Base-by-base conservation (phyloP, 1,284 basidiomycete genomes). In the Malassezia sp. region DNA sequence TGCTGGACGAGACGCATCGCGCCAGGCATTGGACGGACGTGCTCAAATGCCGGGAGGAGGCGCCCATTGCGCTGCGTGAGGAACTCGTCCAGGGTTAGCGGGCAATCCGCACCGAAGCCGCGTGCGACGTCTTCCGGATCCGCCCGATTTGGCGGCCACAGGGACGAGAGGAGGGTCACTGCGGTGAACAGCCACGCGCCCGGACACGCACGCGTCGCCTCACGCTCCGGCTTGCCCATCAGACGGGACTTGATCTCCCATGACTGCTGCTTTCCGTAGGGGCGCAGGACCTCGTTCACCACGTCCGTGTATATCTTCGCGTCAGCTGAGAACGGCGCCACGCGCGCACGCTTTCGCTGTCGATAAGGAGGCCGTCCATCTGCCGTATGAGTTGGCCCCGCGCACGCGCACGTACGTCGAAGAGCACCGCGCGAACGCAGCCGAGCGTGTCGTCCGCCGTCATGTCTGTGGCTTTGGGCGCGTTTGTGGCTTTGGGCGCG, bases 231-330 rank as follows among this genome's bases (percentile, higher is more conserved):
- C 39, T 61, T 62, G 26, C 69, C 69, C 69, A 71, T 71, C 2
- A 71, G 53, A 34, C 54, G 54, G 21, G 60, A 53, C 50, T 71
- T 71, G 63, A 71, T 67, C 32, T 60, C 65, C 68, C 68, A 71
- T 2, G 61, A 64, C 53, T 69, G 63, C 49, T 69, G 56, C 38
- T 68, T 70, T 29, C 67, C 67, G 34, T 67, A 67, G 1, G 67
- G 69, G 18, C 32, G 44, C 20, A 71, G 52, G 5, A 70, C 53
- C 28, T 69, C 60, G 42, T 71, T 71, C 44, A 69, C 68, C 20
- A 69, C 63, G 4, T 49, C 53, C 22, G 68, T 71, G 47, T 71
- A 71, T 45, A 69, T 61, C 50, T 53, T 23, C n/a, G n/a, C n/a
- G n/a, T n/a, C n/a, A n/a, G 21, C 24, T 41, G 5, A 36, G 39